Conservation (phyloP, 306 rosid species). For the Potentilla sterilis region DNA sequence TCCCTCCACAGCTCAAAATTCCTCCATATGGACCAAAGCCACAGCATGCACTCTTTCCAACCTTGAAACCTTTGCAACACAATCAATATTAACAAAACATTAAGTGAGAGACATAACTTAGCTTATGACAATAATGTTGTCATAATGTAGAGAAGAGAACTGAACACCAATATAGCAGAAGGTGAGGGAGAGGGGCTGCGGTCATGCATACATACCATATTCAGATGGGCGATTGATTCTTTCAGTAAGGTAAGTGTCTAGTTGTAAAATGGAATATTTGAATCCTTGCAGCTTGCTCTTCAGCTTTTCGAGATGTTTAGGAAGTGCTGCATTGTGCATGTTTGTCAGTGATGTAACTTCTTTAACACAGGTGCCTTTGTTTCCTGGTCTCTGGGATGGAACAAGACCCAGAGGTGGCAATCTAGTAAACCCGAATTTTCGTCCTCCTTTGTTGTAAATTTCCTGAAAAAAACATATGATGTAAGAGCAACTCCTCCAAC, state of each 20-base stretch:
- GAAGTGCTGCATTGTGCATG: slow-evolving; percentile 39
- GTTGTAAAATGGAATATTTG: slow-evolving; percentile 36
- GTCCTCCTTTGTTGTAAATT: slow-evolving; percentile 38
- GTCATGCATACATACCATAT: slow-evolving; percentile 33
- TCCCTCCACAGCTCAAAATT: slow-evolving; percentile 58
- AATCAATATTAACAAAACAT: neutral
- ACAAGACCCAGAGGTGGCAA: slow-evolving; percentile 13
- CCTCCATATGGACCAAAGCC: slow-evolving; percentile 59
- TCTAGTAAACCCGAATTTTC: slow-evolving; percentile 38
- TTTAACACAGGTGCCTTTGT: slow-evolving; percentile 30
- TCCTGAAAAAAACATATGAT: slow-evolving; percentile 8
- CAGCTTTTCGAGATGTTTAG: slow-evolving; percentile 24
- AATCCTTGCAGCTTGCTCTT: slow-evolving; percentile 32
- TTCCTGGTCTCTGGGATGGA: slow-evolving; percentile 33
- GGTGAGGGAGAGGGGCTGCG: too few species aligned
- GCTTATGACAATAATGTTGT: neutral
- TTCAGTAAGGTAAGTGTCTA: slow-evolving; percentile 3
- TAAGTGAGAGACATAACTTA: neutral
- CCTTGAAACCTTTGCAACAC: slow-evolving; percentile 39
- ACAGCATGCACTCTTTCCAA: slow-evolving; percentile 51
- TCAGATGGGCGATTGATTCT: slow-evolving; percentile 37
- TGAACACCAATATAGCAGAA: neutral
- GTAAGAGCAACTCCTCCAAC: neutral
- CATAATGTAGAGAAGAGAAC: neutral
- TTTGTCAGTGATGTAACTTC: slow-evolving; percentile 27